phyloP scores from a whole-genome alignment of 805 yeast genomes.

The Starmera dryadoides region DNA sequence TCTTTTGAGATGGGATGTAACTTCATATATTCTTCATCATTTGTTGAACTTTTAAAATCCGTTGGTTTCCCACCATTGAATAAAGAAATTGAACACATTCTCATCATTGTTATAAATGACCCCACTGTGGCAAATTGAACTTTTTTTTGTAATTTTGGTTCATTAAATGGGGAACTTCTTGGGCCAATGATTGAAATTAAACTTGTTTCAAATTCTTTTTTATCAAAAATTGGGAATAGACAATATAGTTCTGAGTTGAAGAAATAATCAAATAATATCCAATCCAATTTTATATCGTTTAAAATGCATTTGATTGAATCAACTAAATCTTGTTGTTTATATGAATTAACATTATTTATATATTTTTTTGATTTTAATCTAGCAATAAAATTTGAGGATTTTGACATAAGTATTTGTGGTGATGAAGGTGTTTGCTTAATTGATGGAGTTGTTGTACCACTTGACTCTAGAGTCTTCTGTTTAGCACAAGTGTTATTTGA shows the following conservation, averaged over 20 bases:
- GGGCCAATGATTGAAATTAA: conserved; percentile 12
- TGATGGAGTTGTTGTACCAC: not conserved
- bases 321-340: not conserved
- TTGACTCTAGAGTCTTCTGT: too few relatives aligned
- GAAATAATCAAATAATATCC: conserved; percentile 18
- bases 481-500: too few relatives aligned
- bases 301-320: conserved; percentile 3
- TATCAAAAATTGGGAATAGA: conserved; percentile 14
- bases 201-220: conserved; percentile 8
- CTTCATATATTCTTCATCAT: conserved; percentile 11
- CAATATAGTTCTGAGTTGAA: conserved; percentile 16
- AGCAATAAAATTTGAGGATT: not conserved
- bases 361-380: not conserved
- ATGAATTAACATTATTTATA: too few relatives aligned
- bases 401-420: not conserved
- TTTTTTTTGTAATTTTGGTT: conserved; percentile 11
- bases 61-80: conserved; percentile 13
- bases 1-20: conserved; percentile 10
- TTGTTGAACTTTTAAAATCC: not conserved
- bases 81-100: conserved; percentile 14
- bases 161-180: conserved; percentile 1
- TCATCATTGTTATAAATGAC: conserved; percentile 13
- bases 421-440: not conserved
- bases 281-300: conserved; percentile 12
- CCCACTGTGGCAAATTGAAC: conserved; percentile 14